These are phyloP conservation scores for Phytophthora vignae DNA, from an alignment of 352 stramenopile species.

Conservation along the genomic window DNA sequence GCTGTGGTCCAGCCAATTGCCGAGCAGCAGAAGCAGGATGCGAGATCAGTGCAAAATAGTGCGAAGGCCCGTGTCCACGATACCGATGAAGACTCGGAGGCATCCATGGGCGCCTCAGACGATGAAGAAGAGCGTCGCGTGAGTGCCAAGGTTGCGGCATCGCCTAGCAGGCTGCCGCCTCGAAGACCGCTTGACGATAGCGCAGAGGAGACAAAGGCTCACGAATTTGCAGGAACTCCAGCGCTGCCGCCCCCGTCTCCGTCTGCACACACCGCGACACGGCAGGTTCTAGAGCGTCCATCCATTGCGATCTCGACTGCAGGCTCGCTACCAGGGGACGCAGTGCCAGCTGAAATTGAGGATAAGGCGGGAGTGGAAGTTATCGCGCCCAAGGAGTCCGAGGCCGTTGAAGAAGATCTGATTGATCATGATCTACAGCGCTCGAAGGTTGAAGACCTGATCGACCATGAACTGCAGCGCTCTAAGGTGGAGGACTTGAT, in stretches of 20 bases:
- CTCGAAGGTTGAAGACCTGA: constrained; percentile 7
- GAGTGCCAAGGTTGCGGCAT: constrained; percentile 14
- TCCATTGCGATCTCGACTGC: constrained; percentile 37
- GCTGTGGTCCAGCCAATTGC: constrained; percentile 26
- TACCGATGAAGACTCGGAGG: constrained; percentile 49
- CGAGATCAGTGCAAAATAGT: not conserved
- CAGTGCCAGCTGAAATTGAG: constrained; percentile 4
- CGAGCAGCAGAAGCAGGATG: constrained; percentile 24
- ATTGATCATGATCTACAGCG: constrained; percentile 18
- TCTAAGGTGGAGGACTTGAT: constrained; percentile 26
- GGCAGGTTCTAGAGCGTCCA: constrained; percentile 45
- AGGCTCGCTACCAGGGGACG: constrained; percentile 11
- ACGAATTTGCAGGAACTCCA: constrained; percentile 55
- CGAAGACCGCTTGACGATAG: constrained; percentile 35
- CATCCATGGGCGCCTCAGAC: constrained; percentile 47
- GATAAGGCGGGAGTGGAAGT: constrained; percentile 7
- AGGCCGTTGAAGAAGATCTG: constrained; percentile 19
- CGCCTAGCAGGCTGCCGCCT: not conserved
- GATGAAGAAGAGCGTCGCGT: constrained; percentile 38
- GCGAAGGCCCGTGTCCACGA: constrained; percentile 28
- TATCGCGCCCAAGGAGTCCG: constrained; percentile 2
- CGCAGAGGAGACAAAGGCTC: constrained; percentile 63
- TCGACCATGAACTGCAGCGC: constrained; percentile 17
- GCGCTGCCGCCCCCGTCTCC: constrained; percentile 52
- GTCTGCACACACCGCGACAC: constrained; percentile 47